These are phyloP conservation scores for Pleurotus platypus DNA, from an alignment of 768 basidiomycete species.

Conservation along the genomic window DNA sequence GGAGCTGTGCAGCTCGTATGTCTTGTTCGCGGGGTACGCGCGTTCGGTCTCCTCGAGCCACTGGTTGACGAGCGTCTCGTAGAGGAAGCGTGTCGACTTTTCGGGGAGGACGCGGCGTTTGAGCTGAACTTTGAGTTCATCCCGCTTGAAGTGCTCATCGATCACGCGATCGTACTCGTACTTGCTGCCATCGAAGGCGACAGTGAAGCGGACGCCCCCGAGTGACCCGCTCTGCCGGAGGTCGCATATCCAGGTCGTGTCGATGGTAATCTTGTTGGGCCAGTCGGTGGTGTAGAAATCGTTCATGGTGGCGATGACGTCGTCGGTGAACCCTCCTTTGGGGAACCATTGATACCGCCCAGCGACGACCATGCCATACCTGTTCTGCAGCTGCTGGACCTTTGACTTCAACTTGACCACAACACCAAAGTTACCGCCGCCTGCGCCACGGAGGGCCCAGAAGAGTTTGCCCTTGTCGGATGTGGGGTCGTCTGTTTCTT, in stretches of 20 bases:
- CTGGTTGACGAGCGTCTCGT: conserved; percentile 16
- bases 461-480: conserved; percentile 14
- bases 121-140: conserved; percentile 11
- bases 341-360: conserved; percentile 14
- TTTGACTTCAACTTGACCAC: conserved; percentile 13
- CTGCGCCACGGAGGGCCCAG: conserved; percentile 14
- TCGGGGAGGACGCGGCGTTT: conserved; percentile 13
- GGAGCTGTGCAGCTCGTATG: conserved; percentile 13
- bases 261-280: conserved; percentile 11
- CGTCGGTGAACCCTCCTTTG: conserved; percentile 6
- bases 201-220: conserved; percentile 13
- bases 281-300: conserved; percentile 14
- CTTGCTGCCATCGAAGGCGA: conserved; percentile 12
- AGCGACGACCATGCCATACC: conserved; percentile 9
- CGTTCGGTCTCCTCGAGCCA: conserved; percentile 12
- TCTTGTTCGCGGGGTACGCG: conserved; percentile 14
- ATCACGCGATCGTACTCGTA: conserved; percentile 11
- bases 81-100: conserved; percentile 13
- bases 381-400: conserved; percentile 6
- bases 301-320: conserved; percentile 13
- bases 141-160: conserved; percentile 11
- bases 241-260: conserved; percentile 14
- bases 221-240: conserved; percentile 6
- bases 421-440: conserved; percentile 14
- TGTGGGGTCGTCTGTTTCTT: conserved; percentile 10